Base-by-base conservation (phyloP, 805 yeast genomes). In the Nakazawaea anatomiae region DNA sequence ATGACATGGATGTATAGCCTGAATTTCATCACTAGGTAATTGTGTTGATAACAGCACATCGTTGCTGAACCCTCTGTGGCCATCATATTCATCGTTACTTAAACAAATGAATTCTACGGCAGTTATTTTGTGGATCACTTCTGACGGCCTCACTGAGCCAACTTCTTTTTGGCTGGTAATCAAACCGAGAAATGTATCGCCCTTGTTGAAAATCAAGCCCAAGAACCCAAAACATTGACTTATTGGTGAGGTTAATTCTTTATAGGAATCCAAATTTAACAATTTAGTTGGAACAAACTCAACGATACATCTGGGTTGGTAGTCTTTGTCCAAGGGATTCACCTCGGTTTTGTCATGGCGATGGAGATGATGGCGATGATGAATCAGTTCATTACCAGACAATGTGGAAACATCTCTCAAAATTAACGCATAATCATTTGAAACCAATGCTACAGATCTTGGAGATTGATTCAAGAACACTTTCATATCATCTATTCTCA, bases 21-120 rank as follows among this genome's bases (percentile, higher is more conserved):
- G 58, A 32, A 53, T 52, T 31, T 57, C 60, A 42, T 60, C 61
- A 34, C 48, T 48, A 32, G 42, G 35, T 29, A 29, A 40, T 29
- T 11, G 28, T 27, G 32, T 53, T 52, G 42, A 51, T 49, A 31
- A 44, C 51, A 38, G 56, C 50, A 44, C 47, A 6, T 57, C 57
- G 32, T 49, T 54, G 8, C 54, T 53, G 29, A 59, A 53, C 5
- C 51, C 51, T 32, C 39, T 18, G 3, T 53, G 51, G 50, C 66
- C 57, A 60, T 85, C 92, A 59, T 65, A 82, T 36, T 70, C 73
- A 44, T 77, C 81, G 44, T 75, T 77, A 53, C 78, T 80, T 42
- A 87, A 68, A 58, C 91, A 84, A 52, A 77, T 76, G 61, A 85
- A 85, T 50, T 80, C 82, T 1, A 84, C 86, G 28, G 76, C 81